phyloP scores from a whole-genome alignment of 139 green algal species.

The Coelastrella sp. region DNA sequence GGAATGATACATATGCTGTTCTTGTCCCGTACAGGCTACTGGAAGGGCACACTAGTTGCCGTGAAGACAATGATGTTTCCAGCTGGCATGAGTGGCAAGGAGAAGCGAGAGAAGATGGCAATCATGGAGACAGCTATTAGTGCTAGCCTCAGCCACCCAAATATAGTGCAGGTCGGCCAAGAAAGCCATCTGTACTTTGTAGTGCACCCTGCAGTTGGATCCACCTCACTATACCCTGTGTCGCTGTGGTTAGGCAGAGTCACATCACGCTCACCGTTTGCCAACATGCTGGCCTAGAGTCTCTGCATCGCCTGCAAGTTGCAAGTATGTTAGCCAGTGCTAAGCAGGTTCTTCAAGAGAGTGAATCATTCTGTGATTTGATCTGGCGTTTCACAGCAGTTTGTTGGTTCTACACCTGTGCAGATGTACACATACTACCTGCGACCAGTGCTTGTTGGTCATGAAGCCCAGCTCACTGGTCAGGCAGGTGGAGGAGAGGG shows the following conservation, averaged over 20 bases:
- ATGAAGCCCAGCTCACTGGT: constrained; percentile 5
- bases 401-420: not conserved
- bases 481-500: not conserved
- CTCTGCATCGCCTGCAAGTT: no score
- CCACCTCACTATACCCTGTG: no score
- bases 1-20: not conserved
- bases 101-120: constrained; percentile 58
- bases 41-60: constrained; percentile 56
- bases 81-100: constrained; percentile 19
- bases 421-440: constrained; percentile 56
- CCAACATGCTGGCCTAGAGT: no score
- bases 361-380: no score
- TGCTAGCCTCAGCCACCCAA: constrained; percentile 45
- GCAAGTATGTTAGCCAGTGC: no score
- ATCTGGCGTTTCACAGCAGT: no score
- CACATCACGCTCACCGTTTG: no score
- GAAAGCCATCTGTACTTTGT: no score
- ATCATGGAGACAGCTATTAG: constrained; percentile 58
- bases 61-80: constrained; percentile 58
- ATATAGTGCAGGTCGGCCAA: constrained; percentile 37
- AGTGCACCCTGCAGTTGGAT: no score
- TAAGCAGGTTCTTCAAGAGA: no score
- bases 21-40: constrained; percentile 7
- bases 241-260: no score
- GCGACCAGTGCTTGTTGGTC: constrained; percentile 33